Conservation (phyloP, 2,329 filamentous ascomycete species). For the Trichoderma oligosporum region DNA sequence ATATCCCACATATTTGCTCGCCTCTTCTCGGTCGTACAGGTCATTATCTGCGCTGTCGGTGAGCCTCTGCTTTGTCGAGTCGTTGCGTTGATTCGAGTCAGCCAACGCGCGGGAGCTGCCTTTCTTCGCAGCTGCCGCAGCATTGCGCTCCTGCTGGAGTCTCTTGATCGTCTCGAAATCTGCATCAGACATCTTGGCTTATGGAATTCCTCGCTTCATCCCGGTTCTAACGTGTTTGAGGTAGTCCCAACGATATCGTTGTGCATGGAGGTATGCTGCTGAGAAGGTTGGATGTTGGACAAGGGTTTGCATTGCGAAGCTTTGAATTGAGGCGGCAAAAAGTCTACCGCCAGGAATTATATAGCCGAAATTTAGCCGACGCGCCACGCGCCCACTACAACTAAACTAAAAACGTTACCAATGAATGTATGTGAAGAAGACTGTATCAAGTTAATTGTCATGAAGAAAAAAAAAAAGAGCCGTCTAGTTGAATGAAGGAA, state of each 20-base stretch:
- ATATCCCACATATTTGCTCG: constrained; percentile 84
- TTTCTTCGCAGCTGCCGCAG: constrained; percentile 72
- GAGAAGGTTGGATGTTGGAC: constrained; percentile 25
- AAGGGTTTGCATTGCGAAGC: constrained; percentile 21
- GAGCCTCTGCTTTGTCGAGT: constrained; percentile 88
- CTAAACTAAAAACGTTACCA: background rate
- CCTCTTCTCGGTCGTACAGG: constrained; percentile 75
- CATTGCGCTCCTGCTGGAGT: constrained; percentile 91
- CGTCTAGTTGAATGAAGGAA: background rate
- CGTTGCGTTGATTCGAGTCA: constrained; percentile 72
- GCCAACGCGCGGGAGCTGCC: constrained; percentile 78
- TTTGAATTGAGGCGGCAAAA: constrained; percentile 31
- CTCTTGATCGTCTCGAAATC: constrained; percentile 85
- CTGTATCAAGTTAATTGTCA: no score
- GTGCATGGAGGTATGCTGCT: constrained; percentile 35
- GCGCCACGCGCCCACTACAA: background rate
- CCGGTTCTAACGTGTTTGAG: constrained; percentile 40
- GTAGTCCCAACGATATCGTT: constrained; percentile 33
- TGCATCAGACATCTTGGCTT: constrained; percentile 63
- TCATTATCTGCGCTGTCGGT: constrained; percentile 85
- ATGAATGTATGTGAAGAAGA: background rate
- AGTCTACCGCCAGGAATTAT: constrained; percentile 23
- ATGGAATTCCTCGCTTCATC: constrained; percentile 38
- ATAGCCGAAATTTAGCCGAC: constrained; percentile 35
- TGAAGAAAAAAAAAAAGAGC: background rate